Conservation (phyloP, 495 filamentous ascomycete genomes). For the Neurospora intermedia region DNA sequence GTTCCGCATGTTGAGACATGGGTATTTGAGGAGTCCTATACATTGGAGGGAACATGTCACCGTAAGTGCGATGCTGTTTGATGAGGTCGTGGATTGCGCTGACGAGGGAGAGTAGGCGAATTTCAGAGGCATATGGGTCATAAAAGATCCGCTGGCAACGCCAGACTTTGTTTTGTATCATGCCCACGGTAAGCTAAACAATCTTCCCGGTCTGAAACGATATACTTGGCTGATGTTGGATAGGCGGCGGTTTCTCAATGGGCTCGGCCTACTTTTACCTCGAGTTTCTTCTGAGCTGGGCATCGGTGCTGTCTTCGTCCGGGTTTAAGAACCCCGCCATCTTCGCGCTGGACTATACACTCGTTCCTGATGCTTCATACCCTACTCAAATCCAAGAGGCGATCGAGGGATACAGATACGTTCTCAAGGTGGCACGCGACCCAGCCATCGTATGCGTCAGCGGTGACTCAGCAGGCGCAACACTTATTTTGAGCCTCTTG, state of each 20-base stretch:
- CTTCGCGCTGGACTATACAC: constrained; percentile 68
- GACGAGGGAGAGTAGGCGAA: constrained; percentile 4
- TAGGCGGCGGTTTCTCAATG: constrained; percentile 68
- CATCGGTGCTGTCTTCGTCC: constrained; percentile 41
- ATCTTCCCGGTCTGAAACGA: not conserved
- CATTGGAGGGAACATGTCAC: constrained; percentile 46
- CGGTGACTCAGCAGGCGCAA: constrained; percentile 67
- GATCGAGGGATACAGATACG: constrained; percentile 53
- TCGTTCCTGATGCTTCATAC: constrained; percentile 62
- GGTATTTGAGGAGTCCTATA: constrained; percentile 47
- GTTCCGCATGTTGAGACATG: constrained; percentile 64
- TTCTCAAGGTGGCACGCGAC: constrained; percentile 42
- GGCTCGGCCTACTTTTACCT: constrained; percentile 71
- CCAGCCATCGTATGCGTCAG: constrained; percentile 49
- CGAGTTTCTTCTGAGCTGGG: constrained; percentile 62
- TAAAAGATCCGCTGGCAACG: constrained; percentile 34
- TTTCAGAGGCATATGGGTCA: constrained; percentile 53
- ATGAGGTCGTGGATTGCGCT: constrained; percentile 15
- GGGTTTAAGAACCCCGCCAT: constrained; percentile 64
- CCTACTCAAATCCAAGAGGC: constrained; percentile 59
- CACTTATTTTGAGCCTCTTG: constrained; percentile 55
- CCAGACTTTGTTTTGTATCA: constrained; percentile 68
- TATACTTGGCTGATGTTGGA: not conserved
- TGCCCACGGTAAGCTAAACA: constrained; percentile 46
- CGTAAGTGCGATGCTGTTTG: not conserved